Conservation (phyloP, 192 early-diverging fungal genomes). For the Dissophora ornata region DNA sequence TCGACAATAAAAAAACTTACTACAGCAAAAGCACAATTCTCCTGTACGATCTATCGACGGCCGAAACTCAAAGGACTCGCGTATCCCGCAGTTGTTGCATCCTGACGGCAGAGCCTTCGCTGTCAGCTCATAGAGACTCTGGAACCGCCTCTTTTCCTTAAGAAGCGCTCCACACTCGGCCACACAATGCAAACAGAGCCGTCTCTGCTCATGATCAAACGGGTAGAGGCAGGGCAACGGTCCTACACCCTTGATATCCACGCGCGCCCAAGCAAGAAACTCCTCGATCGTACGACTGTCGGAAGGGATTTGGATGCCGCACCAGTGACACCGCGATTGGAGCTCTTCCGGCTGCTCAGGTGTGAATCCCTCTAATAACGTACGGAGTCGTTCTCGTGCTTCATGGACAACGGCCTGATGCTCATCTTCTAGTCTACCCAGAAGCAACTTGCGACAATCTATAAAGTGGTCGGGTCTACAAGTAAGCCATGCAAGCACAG, state of each 20-base stretch:
- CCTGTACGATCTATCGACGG: conserved; percentile 16
- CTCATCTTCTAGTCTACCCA: too few species aligned
- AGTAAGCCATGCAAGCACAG: too few species aligned
- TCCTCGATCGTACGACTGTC: too few species aligned
- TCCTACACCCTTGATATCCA: conserved; percentile 26
- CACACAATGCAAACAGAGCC: conserved; percentile 23
- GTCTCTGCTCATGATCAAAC: conserved; percentile 33
- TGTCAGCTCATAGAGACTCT: conserved; percentile 28
- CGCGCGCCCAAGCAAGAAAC: neutral
- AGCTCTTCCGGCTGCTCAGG: neutral
- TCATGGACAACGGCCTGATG: too few species aligned
- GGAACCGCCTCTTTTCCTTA: conserved; percentile 39
- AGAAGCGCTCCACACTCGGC: conserved; percentile 16
- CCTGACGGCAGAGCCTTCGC: conserved; percentile 10
- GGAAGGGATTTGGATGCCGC: too few species aligned
- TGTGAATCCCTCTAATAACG: too few species aligned
- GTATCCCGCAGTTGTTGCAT: conserved; percentile 28
- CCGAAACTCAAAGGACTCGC: conserved; percentile 10
- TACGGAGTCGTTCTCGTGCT: too few species aligned
- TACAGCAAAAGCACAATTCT: conserved; percentile 6
- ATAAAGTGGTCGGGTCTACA: too few species aligned
- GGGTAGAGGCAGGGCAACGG: conserved; percentile 2
- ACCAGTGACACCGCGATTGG: conserved; percentile 33
- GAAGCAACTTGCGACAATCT: too few species aligned
- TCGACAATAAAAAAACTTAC: conserved; percentile 3